Base-by-base conservation (phyloP, 257 asterid species). In the Dorcoceras hygrometricum region DNA sequence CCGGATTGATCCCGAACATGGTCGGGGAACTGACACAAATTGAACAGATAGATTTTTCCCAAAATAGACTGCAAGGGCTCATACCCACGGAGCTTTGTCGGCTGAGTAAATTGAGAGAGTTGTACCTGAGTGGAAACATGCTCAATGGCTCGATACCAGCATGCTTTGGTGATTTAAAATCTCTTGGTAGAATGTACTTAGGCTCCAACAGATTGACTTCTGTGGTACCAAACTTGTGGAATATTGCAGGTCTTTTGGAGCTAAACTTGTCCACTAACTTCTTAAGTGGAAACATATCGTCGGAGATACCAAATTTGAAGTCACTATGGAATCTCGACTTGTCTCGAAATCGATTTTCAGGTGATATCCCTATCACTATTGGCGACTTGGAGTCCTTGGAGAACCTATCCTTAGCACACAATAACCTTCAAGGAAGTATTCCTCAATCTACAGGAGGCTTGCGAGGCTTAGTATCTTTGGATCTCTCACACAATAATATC, bases 191-290 rank as follows among this genome's bases (percentile, higher is more conserved):
- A 39, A 16, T 73, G 53, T 66, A 23, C 54, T 14, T 73, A 24
- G 63, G 67, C 32, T 73, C 73, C 23, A 73, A 73, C 34, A 59
- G 36, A 12, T 43, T 73, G 59, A 59, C 46, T 8, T 73, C 64
- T 32, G 5, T 8, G 2, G 63, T 72, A 18, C 72, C 68, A 46
- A 50, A 24, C 14, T 27, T 66, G 19, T 46, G 72, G 62, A 24
- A 9, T 36, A 34, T 58, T 3, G 10, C 31, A 18, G 62, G 48
- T 65, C 46, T 72, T 16, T 5, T 57, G 67, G 54, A 8, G 16
- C 55, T 72, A 12, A 58, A 72, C 71, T 65, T 72, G 62, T 72
- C 76, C 23, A 56, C 14, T n/a, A 72, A 72, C 29, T 19, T 48
- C 48, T 59, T 72, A 16, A 58, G 61, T 2, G 76, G 76, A 5